A percentile compares a stretch with the other conserved stretches of the same genome.
Conservation (phyloP, 805 yeast species). For the Candida succiphila region DNA sequence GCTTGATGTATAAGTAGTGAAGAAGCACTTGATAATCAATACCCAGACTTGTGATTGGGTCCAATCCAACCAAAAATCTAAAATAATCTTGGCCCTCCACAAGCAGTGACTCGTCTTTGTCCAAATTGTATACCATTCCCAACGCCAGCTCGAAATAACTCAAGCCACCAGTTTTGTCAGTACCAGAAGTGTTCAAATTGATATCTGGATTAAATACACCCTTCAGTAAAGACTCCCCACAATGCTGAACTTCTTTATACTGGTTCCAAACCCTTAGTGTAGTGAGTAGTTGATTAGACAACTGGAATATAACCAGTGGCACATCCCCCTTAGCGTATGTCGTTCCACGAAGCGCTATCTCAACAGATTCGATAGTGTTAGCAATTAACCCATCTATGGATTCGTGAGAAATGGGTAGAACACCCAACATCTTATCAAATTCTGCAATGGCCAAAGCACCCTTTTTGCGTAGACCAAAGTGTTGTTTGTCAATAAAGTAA, state of each 20-base stretch:
- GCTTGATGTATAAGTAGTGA: constrained; percentile 39
- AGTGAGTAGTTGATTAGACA: constrained; percentile 52
- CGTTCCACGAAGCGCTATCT: constrained; percentile 52
- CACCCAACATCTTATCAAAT: constrained; percentile 11
- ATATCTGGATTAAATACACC: neutral
- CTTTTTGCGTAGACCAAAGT: constrained; percentile 3
- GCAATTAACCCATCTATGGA: constrained; percentile 27
- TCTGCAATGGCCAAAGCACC: constrained; percentile 16
- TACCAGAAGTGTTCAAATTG: neutral
- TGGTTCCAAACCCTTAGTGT: constrained; percentile 40
- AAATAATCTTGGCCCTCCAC: constrained; percentile 38
- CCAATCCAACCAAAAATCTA: constrained; percentile 36
- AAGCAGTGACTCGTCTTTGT: constrained; percentile 24
- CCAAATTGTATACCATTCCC: constrained; percentile 48
- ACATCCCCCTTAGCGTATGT: constrained; percentile 15
- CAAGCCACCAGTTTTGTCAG: neutral
- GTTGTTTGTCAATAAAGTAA: neutral
- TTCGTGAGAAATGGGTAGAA: constrained; percentile 20
- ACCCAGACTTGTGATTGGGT: constrained; percentile 37
- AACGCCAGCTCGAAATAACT: constrained; percentile 18
- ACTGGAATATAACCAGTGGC: constrained; percentile 40
- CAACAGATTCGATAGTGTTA: constrained; percentile 54
- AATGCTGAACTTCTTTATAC: constrained; percentile 15
- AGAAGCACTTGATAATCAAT: constrained; percentile 37
- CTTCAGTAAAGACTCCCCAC: neutral